Evolutionary conservation across 495 filamentous ascomycete species (phyloP).

Genomic region (Trichoderma erinaceum): DNA sequence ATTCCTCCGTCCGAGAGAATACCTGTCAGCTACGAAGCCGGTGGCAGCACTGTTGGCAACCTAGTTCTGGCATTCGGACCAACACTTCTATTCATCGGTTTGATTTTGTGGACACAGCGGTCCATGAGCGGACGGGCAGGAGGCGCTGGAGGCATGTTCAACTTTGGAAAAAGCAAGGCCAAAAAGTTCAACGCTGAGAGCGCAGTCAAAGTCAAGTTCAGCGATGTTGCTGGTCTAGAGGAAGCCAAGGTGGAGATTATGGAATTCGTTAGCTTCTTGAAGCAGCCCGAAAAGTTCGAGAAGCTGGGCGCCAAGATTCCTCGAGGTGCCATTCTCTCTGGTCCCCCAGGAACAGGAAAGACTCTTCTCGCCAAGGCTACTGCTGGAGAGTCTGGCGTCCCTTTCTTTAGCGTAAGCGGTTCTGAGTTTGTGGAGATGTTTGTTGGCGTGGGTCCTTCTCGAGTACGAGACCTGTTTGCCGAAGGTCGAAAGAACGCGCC

Average conservation of each 20-base stretch:
- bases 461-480: conserved; percentile 90
- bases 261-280: conserved; percentile 97
- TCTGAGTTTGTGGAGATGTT: conserved; percentile 99
- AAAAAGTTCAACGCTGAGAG: conserved; percentile 97
- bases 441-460: conserved; percentile 92
- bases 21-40: conserved; percentile 78
- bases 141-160: conserved; percentile 76
- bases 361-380: conserved; percentile 95
- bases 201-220: conserved; percentile 91
- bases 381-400: conserved; percentile 93
- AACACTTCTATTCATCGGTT: conserved; percentile 75
- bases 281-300: conserved; percentile 83
- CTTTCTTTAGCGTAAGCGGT: conserved; percentile 96
- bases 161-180: conserved; percentile 89
- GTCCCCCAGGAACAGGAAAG: conserved; percentile 96
- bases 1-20: conserved; percentile 83
- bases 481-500: conserved; percentile 93
- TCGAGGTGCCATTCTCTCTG: conserved; percentile 90
- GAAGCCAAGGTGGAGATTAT: conserved; percentile 98
- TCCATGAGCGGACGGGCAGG: conserved; percentile 48
- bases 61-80: conserved; percentile 75
- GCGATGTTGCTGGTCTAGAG: conserved; percentile 97
- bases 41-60: conserved; percentile 55
- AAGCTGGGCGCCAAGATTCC: conserved; percentile 95
- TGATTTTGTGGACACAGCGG: conserved; percentile 64